phyloP scores from a whole-genome alignment of 176 grass and related monocot species.

The Eremochloa ophiuroides region DNA sequence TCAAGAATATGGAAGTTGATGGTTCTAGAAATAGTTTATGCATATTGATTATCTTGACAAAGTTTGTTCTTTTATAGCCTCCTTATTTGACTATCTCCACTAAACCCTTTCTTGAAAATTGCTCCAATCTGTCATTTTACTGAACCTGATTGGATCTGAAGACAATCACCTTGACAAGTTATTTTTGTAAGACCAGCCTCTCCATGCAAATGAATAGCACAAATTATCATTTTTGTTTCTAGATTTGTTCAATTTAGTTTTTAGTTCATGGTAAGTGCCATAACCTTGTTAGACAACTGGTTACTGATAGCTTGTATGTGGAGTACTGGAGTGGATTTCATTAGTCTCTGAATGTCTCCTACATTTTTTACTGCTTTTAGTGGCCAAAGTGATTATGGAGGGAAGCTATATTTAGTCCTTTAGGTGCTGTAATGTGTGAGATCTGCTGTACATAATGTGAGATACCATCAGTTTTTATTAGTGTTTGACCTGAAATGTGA shows the following conservation, averaged over 20 bases:
- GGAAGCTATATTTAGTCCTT: neutral
- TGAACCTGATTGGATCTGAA: neutral
- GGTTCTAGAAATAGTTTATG: neutral
- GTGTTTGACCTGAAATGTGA: constrained; percentile 5
- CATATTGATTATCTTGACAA: neutral
- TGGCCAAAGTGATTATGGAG: neutral
- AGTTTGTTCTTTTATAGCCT: neutral
- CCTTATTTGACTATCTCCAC: neutral
- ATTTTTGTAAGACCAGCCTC: neutral
- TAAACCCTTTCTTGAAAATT: constrained; percentile 9
- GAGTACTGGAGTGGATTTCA: neutral
- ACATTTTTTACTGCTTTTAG: neutral
- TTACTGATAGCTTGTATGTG: neutral
- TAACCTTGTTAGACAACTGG: neutral
- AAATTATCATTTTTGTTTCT: neutral
- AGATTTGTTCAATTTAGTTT: neutral
- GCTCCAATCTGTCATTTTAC: neutral
- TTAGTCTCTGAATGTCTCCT: neutral
- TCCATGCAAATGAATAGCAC: neutral
- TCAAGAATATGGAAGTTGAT: neutral
- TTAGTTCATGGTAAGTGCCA: neutral
- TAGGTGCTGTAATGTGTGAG: neutral
- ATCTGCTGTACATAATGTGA: neutral
- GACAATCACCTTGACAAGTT: neutral
- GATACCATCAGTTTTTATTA: neutral